Conservation (phyloP, 78 protist genomes). For the Dictyostelium intermedium region DNA sequence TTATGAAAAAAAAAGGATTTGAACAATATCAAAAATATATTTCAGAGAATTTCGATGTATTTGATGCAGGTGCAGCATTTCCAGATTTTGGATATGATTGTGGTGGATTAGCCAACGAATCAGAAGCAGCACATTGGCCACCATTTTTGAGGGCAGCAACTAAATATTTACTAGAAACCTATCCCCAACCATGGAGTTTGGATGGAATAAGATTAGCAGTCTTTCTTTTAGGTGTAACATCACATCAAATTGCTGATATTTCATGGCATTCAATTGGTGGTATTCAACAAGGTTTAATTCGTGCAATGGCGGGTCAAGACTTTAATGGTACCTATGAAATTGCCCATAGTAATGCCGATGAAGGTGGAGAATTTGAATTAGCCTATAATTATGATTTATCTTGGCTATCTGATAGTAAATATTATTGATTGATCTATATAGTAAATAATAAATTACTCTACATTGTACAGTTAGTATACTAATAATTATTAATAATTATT, state of each 20-base stretch:
- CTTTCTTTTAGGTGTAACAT: slow-evolving; percentile 44
- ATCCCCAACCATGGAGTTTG: slow-evolving; percentile 49
- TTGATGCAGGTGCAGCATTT: slow-evolving; percentile 70
- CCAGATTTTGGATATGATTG: slow-evolving; percentile 73
- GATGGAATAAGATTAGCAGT: slow-evolving; percentile 39
- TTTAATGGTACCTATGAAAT: slow-evolving; percentile 14
- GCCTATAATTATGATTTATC: slow-evolving; percentile 55
- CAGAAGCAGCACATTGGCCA: slow-evolving; percentile 79
- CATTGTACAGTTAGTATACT: too few relatives aligned
- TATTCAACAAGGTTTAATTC: slow-evolving; percentile 43
- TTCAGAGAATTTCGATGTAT: slow-evolving; percentile 7
- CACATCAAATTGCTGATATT: slow-evolving; percentile 69
- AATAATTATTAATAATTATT: background rate
- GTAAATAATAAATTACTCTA: too few relatives aligned
- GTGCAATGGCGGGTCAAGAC: slow-evolving; percentile 77
- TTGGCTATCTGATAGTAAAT: slow-evolving; percentile 44
- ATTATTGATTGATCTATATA: too few relatives aligned
- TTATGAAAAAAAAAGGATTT: background rate
- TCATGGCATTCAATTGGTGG: slow-evolving; percentile 72
- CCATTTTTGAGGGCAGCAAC: slow-evolving; percentile 52
- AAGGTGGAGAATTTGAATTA: slow-evolving; percentile 59
- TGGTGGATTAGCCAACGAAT: slow-evolving; percentile 24
- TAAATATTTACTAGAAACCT: slow-evolving; percentile 14
- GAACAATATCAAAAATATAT: slow-evolving; percentile 19
- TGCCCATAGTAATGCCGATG: slow-evolving; percentile 55